A percentile compares a stretch with the other conserved stretches of the same genome.
Evolutionary conservation across 108 stramenopile species (phyloP).

Genomic region (Cyclotella atomus): DNA sequence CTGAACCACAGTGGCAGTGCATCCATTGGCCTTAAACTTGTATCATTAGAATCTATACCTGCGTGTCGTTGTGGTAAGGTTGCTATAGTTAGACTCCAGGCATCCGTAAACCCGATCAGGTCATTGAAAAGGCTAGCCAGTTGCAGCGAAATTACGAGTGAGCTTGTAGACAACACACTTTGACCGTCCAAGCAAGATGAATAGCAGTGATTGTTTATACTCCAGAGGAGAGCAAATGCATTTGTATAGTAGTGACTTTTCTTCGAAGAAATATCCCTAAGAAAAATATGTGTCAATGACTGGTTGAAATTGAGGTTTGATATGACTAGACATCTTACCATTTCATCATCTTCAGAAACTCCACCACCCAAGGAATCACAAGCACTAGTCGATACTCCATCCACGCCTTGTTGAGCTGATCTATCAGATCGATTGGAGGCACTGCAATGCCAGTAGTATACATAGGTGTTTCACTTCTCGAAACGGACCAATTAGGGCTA

Average conservation of each 20-base stretch:
- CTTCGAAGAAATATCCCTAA: slow-evolving; percentile 43
- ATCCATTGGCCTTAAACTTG: slow-evolving; percentile 14
- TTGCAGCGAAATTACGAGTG: slow-evolving; percentile 46
- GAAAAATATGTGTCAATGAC: background rate
- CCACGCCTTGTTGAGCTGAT: slow-evolving; percentile 55
- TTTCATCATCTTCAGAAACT: slow-evolving; percentile 72
- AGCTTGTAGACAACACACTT: slow-evolving; percentile 32
- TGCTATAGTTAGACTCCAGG: slow-evolving; percentile 37
- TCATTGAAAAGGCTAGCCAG: slow-evolving; percentile 62
- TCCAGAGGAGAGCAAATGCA: slow-evolving; percentile 51
- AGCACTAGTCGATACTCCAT: slow-evolving; percentile 34
- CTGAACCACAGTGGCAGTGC: slow-evolving; percentile 48
- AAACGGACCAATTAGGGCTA: slow-evolving; percentile 71
- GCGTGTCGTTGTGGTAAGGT: slow-evolving; percentile 16
- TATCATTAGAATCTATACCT: background rate
- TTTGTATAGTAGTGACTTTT: slow-evolving; percentile 51
- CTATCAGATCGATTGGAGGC: slow-evolving; percentile 42
- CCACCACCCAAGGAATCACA: slow-evolving; percentile 69
- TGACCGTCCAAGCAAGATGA: background rate
- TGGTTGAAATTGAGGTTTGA: background rate
- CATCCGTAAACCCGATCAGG: slow-evolving; percentile 49
- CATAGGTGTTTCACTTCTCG: background rate
- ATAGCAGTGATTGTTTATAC: slow-evolving; percentile 22
- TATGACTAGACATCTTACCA: slow-evolving; percentile 55
- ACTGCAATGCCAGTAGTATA: slow-evolving; percentile 15